Conservation (phyloP, 306 rosid species). For the Alnus rubra region DNA sequence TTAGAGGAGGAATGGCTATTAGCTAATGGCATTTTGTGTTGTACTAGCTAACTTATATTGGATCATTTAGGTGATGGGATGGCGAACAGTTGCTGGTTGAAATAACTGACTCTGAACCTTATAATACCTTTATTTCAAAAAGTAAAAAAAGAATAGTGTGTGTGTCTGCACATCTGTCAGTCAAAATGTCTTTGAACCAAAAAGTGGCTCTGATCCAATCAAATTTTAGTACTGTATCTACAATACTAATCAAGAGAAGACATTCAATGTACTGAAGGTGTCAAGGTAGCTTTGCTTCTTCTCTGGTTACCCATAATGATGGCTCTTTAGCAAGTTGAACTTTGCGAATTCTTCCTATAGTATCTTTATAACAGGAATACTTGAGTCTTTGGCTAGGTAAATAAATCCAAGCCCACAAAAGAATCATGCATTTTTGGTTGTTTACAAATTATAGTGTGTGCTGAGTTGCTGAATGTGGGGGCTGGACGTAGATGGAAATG, state of each 20-base stretch:
- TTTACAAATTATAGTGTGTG: neutral
- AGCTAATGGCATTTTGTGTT: neutral
- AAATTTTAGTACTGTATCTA: neutral
- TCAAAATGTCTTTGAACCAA: neutral
- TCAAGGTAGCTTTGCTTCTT: neutral
- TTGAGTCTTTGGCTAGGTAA: neutral
- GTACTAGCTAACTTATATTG: neutral
- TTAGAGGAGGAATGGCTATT: neutral
- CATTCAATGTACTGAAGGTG: neutral
- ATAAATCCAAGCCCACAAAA: neutral
- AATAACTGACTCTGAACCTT: neutral
- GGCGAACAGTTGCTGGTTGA: neutral
- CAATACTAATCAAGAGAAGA: neutral
- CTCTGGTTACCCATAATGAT: neutral
- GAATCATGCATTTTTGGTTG: neutral
- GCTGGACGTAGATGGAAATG: neutral
- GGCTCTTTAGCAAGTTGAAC: constrained; percentile 1
- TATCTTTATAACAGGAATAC: neutral
- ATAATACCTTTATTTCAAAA: too few relatives aligned
- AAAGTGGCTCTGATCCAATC: neutral
- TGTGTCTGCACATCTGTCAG: neutral
- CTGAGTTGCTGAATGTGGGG: constrained; percentile 5
- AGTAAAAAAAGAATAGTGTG: neutral
- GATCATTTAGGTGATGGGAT: constrained; percentile 1
- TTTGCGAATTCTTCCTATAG: neutral